Evolutionary conservation across 1,284 basidiomycete genomes (phyloP).

Genomic region (Laetiporus sulphureus): DNA sequence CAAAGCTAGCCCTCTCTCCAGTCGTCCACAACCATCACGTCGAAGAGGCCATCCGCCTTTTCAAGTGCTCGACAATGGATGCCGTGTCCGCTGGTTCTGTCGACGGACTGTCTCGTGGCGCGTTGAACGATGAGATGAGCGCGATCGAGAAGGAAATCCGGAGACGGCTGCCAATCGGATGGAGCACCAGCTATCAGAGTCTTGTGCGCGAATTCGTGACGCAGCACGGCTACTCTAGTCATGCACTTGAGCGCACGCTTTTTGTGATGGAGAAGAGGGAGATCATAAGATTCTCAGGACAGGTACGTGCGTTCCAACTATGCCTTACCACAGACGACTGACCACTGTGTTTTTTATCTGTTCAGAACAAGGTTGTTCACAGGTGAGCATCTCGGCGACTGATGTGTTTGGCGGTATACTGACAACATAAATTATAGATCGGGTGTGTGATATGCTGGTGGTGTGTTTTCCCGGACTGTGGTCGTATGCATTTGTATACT

Average conservation of each 20-base stretch:
- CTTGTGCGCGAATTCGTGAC: conserved; percentile 94
- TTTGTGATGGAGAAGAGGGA: conserved; percentile 95
- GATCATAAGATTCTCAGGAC: conserved; percentile 83
- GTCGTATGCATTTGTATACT: too few species aligned
- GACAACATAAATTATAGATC: neutral
- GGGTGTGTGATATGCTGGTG: conserved; percentile 6
- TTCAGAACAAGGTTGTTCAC: conserved; percentile 50
- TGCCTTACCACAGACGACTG: conserved; percentile 3
- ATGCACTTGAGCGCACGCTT: conserved; percentile 89
- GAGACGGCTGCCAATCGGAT: conserved; percentile 88
- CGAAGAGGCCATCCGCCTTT: conserved; percentile 95
- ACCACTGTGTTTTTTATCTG: conserved; percentile 5
- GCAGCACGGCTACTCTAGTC: conserved; percentile 85
- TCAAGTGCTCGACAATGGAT: conserved; percentile 99
- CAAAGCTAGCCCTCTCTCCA: conserved; percentile 88
- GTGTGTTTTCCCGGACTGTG: too few species aligned
- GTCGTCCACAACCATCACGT: conserved; percentile 92
- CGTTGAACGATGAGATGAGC: conserved; percentile 91
- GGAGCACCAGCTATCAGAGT: conserved; percentile 94
- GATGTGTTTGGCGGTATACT: neutral
- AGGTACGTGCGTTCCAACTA: conserved; percentile 34
- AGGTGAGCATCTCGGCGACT: conserved; percentile 20
- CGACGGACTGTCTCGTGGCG: conserved; percentile 89
- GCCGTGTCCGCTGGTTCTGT: conserved; percentile 91
- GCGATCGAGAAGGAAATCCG: conserved; percentile 90